Conservation (phyloP, 202 grass and related monocot species). For the Digitaria exilis region DNA sequence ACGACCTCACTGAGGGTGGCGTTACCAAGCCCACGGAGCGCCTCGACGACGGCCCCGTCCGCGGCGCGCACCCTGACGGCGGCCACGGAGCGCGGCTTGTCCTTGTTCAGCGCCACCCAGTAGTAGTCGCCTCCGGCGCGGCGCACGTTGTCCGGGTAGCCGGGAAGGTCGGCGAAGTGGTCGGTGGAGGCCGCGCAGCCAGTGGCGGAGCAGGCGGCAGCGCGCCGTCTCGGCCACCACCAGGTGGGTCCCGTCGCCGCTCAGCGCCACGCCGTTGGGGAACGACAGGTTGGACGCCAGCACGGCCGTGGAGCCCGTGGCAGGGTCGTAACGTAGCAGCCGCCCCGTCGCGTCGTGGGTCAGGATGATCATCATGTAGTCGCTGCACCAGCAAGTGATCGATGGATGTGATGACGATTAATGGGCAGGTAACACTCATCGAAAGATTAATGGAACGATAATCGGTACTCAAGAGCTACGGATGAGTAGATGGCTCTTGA, state of each 20-base stretch:
- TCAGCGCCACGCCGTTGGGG: conserved; percentile 79
- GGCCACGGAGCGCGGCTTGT: conserved; percentile 50
- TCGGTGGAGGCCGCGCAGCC: conserved; percentile 60
- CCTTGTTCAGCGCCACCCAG: conserved; percentile 74
- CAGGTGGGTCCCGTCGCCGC: conserved; percentile 62
- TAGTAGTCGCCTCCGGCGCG: conserved; percentile 34
- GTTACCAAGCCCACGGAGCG: conserved; percentile 47
- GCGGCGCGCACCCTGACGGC: conserved; percentile 60
- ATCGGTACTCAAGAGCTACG: too few species aligned
- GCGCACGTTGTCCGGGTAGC: conserved; percentile 91
- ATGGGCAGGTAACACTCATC: too few species aligned
- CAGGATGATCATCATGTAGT: conserved; percentile 58
- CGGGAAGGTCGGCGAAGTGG: conserved; percentile 69
- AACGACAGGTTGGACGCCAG: conserved; percentile 53
- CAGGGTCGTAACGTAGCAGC: conserved; percentile 60
- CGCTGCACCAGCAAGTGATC: conserved; percentile 29
- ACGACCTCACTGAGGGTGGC: conserved; percentile 72
- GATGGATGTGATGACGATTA: too few species aligned
- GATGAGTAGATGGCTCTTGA: too few species aligned
- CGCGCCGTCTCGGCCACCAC: conserved; percentile 61
- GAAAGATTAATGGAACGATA: too few species aligned
- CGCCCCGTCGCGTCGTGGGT: conserved; percentile 68
- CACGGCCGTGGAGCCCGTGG: conserved; percentile 49
- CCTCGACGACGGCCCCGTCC: conserved; percentile 34
- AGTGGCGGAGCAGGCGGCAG: conserved; percentile 70